A percentile compares a stretch with the other conserved stretches of the same genome.
These are phyloP conservation scores for Beauveria bassiana DNA, from an alignment of 2,329 filamentous ascomycete genomes.

Conservation along the genomic window DNA sequence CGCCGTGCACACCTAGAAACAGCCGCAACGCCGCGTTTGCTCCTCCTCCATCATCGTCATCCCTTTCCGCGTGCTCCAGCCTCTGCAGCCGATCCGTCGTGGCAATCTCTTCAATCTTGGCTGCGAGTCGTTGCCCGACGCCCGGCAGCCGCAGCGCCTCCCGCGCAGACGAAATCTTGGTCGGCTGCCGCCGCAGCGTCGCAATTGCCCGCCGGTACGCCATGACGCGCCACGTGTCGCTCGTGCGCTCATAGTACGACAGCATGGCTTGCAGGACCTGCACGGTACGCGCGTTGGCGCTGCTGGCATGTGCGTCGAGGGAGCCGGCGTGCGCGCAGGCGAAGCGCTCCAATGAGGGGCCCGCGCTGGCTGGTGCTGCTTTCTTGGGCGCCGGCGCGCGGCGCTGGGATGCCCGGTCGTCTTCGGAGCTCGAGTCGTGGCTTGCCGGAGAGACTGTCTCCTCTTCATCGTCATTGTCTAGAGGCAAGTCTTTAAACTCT, in stretches of 20 bases:
- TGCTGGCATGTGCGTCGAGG: conserved; percentile 35
- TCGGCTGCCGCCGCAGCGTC: conserved; percentile 59
- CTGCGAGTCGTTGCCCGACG: conserved; percentile 65
- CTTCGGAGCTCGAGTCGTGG: conserved; percentile 16
- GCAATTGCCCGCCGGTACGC: conserved; percentile 72
- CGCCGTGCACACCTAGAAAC: conserved; percentile 75
- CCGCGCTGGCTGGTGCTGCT: conserved; percentile 13
- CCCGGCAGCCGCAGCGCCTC: conserved; percentile 61
- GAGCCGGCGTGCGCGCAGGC: conserved; percentile 47
- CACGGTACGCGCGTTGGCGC: conserved; percentile 71
- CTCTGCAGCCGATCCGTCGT: conserved; percentile 62
- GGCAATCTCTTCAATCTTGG: conserved; percentile 86
- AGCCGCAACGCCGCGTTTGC: conserved; percentile 54
- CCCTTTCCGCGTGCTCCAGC: conserved; percentile 57
- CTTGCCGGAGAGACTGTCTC: conserved; percentile 17
- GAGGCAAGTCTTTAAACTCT: conserved; percentile 49
- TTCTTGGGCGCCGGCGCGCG: conserved; percentile 2
- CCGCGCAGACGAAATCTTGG: conserved; percentile 46
- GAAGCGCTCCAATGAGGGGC: conserved; percentile 36
- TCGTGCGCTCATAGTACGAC: conserved; percentile 65
- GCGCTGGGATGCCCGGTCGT: neutral
- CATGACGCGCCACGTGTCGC: conserved; percentile 67
- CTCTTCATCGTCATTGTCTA: conserved; percentile 43
- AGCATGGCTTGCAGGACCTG: conserved; percentile 71
- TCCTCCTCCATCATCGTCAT: conserved; percentile 36